A percentile compares a stretch with the other conserved stretches of the same genome.
These are phyloP conservation scores for Fusarium transvaalense DNA, from an alignment of 2,329 filamentous ascomycete species.

Conservation along the genomic window DNA sequence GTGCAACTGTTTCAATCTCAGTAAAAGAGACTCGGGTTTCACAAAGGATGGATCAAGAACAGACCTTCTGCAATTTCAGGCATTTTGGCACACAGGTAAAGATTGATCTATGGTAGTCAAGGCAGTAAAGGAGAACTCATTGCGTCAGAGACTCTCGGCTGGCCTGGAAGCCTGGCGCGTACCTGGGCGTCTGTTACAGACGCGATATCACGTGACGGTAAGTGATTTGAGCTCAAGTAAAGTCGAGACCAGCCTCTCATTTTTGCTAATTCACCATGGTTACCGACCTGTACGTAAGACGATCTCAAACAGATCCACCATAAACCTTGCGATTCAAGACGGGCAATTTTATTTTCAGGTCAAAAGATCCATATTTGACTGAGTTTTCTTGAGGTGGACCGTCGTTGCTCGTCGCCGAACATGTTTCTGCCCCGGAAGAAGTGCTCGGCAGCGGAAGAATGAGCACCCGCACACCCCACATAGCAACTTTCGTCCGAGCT, in stretches of 20 bases:
- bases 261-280: background rate
- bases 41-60: constrained; percentile 19
- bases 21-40: background rate
- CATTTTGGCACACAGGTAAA: constrained; percentile 56
- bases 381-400: constrained; percentile 30
- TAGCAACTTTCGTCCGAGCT: constrained; percentile 46
- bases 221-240: background rate
- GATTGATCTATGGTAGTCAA: background rate
- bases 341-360: constrained; percentile 7
- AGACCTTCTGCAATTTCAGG: constrained; percentile 73
- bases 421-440: constrained; percentile 13
- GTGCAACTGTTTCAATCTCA: constrained; percentile 70
- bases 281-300: background rate
- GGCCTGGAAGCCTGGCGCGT: constrained; percentile 23
- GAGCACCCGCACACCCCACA: constrained; percentile 34
- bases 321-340: background rate
- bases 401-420: constrained; percentile 26
- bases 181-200: background rate
- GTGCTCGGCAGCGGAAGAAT: constrained; percentile 33
- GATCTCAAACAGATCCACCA: background rate
- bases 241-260: background rate
- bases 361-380: constrained; percentile 27
- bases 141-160: constrained; percentile 21
- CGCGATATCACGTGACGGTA: constrained; percentile 46
- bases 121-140: constrained; percentile 7